Base-by-base conservation (phyloP, 768 basidiomycete species). In the Auricularia sp. region DNA sequence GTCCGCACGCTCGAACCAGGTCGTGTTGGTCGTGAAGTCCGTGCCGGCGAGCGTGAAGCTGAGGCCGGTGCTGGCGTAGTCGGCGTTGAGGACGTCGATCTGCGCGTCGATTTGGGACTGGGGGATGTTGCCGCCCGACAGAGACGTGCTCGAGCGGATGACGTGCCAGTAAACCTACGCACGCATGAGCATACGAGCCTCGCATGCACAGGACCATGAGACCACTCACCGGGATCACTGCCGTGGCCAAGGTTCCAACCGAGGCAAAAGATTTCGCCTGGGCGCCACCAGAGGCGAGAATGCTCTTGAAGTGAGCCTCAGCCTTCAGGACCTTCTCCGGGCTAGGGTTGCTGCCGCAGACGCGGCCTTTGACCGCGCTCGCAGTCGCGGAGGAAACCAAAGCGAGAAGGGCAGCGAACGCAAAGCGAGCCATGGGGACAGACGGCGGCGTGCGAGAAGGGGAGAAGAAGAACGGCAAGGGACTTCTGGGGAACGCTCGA, bases 1-100 rank as follows among this genome's bases (percentile, higher is more conserved):
- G 21, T 66, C 71, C n/a, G 65, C 72, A 21, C 62, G 64, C 43
- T 67, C 64, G 65, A 70, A 73, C 72, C 71, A 73, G 23, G 68
- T 61, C 16, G 67, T 29, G 64, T 71, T 71, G 44, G 61, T 54
- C 8, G 66, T 69, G 44, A 44, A 33, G 42, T 68, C 67, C 18
- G 66, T 65, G 10, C 63, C 65, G 8, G 68, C 68, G n/a, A 71
- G 67, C 4, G 53, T 62, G 61, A 66, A 71, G 39, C 63, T 43
- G 39, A 70, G 62, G 7, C 70, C 70, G 12, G 64, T 63, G 3
- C 42, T 36, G 14, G 66, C 29, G 64, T 71, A 71, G 39, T 64
- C 66, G 6, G 39, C 11, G 65, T 71, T 71, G 47, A 71, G 34
- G 29, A 63, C 63, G 36, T 42, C 53, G 66, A 70, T 70, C 62